Evolutionary conservation across 2,329 filamentous ascomycete species (phyloP), one percentile per base, ranked within the genome.

Genomic region (Aspergillus clavatus): DNA sequence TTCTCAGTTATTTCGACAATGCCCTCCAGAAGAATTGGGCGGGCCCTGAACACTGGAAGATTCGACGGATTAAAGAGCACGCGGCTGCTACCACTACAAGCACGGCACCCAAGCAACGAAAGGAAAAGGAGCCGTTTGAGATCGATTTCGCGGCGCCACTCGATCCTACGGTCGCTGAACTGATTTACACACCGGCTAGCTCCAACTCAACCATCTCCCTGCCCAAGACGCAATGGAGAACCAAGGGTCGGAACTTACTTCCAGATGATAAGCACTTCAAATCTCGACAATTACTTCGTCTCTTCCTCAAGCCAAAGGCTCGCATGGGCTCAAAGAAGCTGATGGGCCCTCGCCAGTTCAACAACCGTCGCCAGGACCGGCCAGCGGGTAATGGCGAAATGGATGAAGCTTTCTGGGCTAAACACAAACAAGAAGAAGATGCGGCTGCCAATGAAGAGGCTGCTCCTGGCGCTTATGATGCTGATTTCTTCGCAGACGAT

Each of bases 181-280:
- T 82, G 14, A 81, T 97, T 26, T 90, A 91, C 67, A 93, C 86
- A 0, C 83, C 84, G 47, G 89, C 91, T 5, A 78, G 83, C 14
- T 88, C 84, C 42, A 94, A 89, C 63, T 80, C 86, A 3, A 79
- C 82, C 29, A 95, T 97, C 55, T 88, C 83, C 38, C 67, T 98
- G 55, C 86, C 91, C 14, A 96, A 95, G 72, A 88, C 90, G 55
- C 89, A 97, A 67, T 94, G 91, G 89, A 93, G 88, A 66, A 93
- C 88, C 29, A 95, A 95, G 68, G 89, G 86, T 1, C 81, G 89
- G 39, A 95, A 98, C 63, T 78, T 98, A 3, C 81, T 98, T 4
- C 91, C 94, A 2, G 93, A 98, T 61, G 93, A 98, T 71, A 96
- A 96, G 69, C 90, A 97, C 65, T 97, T 98, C 74, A 95, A 90